Percentiles rank a stretch among this genome's conserved stretches.
phyloP scores from a whole-genome alignment of 345 rosid genomes.

The Zanthoxylum bungeanum region DNA sequence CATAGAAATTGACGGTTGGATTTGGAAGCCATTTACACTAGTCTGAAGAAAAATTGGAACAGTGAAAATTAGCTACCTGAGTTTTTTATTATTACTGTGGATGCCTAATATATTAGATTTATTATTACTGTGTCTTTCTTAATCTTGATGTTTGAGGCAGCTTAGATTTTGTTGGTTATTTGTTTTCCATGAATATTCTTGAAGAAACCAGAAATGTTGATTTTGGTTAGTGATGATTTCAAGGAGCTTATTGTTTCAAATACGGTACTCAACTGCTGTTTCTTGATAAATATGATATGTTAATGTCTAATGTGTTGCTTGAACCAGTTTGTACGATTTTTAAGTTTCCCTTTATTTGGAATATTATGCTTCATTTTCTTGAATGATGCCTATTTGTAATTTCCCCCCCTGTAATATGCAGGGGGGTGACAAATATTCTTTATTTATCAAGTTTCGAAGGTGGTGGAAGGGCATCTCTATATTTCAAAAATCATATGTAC shows the following conservation, averaged over 20 bases:
- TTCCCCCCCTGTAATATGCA: constrained; percentile 21
- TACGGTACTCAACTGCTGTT: background rate
- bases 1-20: too few species aligned
- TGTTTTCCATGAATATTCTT: background rate
- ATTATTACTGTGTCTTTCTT: background rate
- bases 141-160: background rate
- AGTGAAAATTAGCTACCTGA: background rate
- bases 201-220: background rate
- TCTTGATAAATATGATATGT: background rate
- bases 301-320: background rate
- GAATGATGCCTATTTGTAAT: background rate
- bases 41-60: constrained; percentile 5
- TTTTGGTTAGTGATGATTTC: background rate
- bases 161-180: background rate
- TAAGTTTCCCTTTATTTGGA: constrained; percentile 1
- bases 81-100: background rate
- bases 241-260: background rate
- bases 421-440: constrained; percentile 56
- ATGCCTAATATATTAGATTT: constrained; percentile 4
- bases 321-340: background rate
- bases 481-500: constrained; percentile 79
- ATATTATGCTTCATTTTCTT: background rate
- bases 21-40: constrained; percentile 2
- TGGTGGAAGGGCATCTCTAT: constrained; percentile 95
- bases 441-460: constrained; percentile 77